Base-by-base conservation (phyloP, 2,329 filamentous ascomycete species). In the Paracoccidioides lutzii region DNA sequence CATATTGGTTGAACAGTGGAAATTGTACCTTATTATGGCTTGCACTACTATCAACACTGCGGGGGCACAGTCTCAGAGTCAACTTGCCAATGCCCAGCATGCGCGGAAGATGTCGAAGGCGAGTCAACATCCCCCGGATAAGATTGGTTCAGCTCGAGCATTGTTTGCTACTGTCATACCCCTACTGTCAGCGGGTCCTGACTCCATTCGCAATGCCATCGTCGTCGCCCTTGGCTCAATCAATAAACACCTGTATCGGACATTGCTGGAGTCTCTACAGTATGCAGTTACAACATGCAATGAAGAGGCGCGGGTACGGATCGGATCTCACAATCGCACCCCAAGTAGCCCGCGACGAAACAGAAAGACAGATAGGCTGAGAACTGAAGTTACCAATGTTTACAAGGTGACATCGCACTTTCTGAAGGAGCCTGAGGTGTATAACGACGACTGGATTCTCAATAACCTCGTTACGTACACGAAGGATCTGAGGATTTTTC, bases 1-100 rank as follows among this genome's bases (percentile, higher is more conserved):
- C 63, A 83, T 95, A 28, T 78, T 96, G 56, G 83, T 98, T 57
- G 94, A 97, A 70, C 93, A 98, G 68, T 98, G 91, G 91, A 97
- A 96, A 71, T 76, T 97, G 2, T 97, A 97, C 68, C 78, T 98
- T 32, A 90, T 96, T 55, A 96, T 98, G 73, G 93, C 91, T 8
- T 98, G 94, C 71, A 95, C 91, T 8, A 97, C 93, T 0, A 77
- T 98, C 56, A 90, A 88, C 41, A 93, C 93, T 61, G 81, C 88
- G 8, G 89, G 89, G 8, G 82, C 76, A 22, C 76, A 81, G 55
- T 77, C 76, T 38, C 76, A 80, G 58, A 77, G 78, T 28, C 81
- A 83, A 55, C 76, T 84, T 35, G 75, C 77, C 10, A 79, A 79
- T 59, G 78, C 78, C 41, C 86, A 94, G 60, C 91, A 97, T 69